Evolutionary conservation across 495 filamentous ascomycete genomes (phyloP).

Genomic region (Penicillium paxilli): DNA sequence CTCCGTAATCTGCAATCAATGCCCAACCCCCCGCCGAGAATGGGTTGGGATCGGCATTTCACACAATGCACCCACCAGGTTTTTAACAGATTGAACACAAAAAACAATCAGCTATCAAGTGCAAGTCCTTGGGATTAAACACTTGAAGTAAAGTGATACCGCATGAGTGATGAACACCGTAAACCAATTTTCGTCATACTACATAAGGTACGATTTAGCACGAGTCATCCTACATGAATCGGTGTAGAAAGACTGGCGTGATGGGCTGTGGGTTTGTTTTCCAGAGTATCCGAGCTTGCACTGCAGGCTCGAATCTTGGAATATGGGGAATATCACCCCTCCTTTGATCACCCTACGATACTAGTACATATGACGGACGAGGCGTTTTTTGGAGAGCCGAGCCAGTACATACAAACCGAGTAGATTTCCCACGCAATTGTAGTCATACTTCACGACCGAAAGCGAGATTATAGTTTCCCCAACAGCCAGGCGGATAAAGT

Average conservation of each 20-base stretch:
- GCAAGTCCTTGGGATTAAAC: neutral
- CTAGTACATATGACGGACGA: neutral
- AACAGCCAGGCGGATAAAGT: no score
- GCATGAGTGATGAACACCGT: neutral
- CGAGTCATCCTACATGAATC: neutral
- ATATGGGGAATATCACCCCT: neutral
- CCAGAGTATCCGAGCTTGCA: neutral
- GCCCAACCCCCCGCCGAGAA: neutral
- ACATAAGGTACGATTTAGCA: neutral
- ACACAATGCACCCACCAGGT: neutral
- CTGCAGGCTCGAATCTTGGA: neutral
- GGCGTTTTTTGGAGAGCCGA: neutral
- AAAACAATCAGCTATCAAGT: neutral
- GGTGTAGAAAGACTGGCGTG: neutral
- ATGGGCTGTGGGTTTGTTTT: neutral
- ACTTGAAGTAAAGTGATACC: neutral
- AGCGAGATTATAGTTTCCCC: neutral
- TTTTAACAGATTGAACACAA: neutral
- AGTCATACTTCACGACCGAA: neutral
- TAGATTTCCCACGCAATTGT: neutral
- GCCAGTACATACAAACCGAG: neutral
- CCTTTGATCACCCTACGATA: neutral
- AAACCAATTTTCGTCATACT: neutral
- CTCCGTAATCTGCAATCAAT: neutral
- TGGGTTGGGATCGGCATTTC: constrained; percentile 1